A percentile compares a stretch with the other conserved stretches of the same genome.
Conservation (phyloP, 164 flowering plant genomes). For the Tetracentron sinense region DNA sequence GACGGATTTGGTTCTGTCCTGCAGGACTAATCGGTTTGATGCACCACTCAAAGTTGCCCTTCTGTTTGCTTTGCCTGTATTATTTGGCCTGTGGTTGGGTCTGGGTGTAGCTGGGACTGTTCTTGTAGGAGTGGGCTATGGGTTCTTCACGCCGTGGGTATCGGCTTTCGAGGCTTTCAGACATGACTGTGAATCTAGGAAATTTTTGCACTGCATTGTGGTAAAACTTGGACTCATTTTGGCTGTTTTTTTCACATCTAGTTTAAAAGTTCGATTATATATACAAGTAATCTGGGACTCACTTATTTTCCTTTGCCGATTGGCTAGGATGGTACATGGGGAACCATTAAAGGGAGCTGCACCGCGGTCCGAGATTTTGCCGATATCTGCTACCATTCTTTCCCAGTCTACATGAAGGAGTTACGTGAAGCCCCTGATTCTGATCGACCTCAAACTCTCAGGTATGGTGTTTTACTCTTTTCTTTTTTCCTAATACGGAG, state of each 20-base stretch:
- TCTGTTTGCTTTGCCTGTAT: slow-evolving; percentile 58
- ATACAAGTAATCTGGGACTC: background rate
- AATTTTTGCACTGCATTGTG: slow-evolving; percentile 71
- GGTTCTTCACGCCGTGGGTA: slow-evolving; percentile 90
- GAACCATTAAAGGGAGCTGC: slow-evolving; percentile 81
- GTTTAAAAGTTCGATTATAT: background rate
- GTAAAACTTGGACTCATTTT: slow-evolving; percentile 29
- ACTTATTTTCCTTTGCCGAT: background rate
- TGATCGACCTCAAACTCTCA: slow-evolving; percentile 55
- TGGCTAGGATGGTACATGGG: slow-evolving; percentile 91
- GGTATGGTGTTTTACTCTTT: slow-evolving; percentile 32
- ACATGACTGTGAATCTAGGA: slow-evolving; percentile 50
- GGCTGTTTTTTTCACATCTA: background rate
- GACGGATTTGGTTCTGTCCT: background rate
- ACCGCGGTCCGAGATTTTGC: slow-evolving; percentile 81
- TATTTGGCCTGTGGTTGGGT: slow-evolving; percentile 69
- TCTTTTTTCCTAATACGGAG: too few species aligned
- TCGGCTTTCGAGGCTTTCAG: slow-evolving; percentile 91
- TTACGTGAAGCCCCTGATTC: slow-evolving; percentile 53
- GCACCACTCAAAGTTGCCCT: slow-evolving; percentile 67
- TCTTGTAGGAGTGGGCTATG: slow-evolving; percentile 80
- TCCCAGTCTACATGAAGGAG: slow-evolving; percentile 70
- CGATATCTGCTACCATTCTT: slow-evolving; percentile 78
- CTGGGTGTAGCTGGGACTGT: slow-evolving; percentile 74
- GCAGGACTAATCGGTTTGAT: slow-evolving; percentile 72